Percentiles rank a stretch among this genome's conserved stretches.
These are phyloP conservation scores for Canariomyces notabilis DNA, from an alignment of 2,329 filamentous ascomycete species.

Conservation along the genomic window DNA sequence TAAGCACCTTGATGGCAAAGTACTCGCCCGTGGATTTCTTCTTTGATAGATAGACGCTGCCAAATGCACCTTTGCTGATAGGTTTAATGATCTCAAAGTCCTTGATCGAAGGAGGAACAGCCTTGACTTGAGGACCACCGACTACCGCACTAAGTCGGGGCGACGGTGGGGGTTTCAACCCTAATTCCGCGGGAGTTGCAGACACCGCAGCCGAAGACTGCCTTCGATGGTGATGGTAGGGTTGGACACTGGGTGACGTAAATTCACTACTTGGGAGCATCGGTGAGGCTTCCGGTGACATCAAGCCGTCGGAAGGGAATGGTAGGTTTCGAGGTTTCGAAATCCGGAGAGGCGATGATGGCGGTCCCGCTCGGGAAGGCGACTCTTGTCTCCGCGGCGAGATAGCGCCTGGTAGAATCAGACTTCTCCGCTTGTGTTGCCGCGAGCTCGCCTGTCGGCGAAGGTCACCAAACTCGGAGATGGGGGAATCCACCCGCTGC, in stretches of 20 bases:
- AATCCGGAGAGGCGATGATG: conserved; percentile 82
- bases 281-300: conserved; percentile 85
- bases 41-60: conserved; percentile 95
- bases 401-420: conserved; percentile 72
- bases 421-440: conserved; percentile 79
- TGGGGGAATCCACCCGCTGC: conserved; percentile 79
- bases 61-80: conserved; percentile 97
- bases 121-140: conserved; percentile 76
- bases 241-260: conserved; percentile 60
- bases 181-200: conserved; percentile 39
- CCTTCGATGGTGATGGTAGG: conserved; percentile 57
- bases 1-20: conserved; percentile 96
- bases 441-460: conserved; percentile 71
- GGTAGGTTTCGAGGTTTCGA: conserved; percentile 67
- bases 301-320: conserved; percentile 58
- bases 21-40: conserved; percentile 99
- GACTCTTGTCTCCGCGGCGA: conserved; percentile 86
- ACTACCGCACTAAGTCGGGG: conserved; percentile 73
- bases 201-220: conserved; percentile 90
- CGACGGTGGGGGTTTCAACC: conserved; percentile 68
- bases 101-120: conserved; percentile 92
- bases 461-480: conserved; percentile 75
- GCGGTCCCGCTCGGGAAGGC: conserved; percentile 67
- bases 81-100: conserved; percentile 99
- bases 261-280: conserved; percentile 80